phyloP scores from a whole-genome alignment of 176 grass and related monocot species.

The Oryza australiensis region DNA sequence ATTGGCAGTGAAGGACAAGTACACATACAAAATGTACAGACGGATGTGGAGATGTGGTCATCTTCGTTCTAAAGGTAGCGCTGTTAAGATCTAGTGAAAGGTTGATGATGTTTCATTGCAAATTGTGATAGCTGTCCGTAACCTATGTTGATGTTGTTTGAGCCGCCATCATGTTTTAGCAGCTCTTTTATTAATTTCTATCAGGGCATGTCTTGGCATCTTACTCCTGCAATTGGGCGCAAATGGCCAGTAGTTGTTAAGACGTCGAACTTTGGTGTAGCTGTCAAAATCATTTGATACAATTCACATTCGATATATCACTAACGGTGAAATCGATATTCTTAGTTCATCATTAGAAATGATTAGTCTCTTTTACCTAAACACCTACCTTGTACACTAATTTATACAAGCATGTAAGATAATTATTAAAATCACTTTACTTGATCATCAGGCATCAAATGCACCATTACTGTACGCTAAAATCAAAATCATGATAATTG shows the following conservation, averaged over 20 bases:
- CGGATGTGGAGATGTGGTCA: slow-evolving; percentile 7
- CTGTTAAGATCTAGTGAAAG: slow-evolving; percentile 12
- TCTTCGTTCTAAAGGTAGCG: slow-evolving; percentile 25
- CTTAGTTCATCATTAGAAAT: slow-evolving; percentile 11
- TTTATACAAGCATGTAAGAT: not conserved
- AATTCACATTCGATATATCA: not conserved
- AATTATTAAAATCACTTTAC: not conserved
- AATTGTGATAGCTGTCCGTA: not conserved
- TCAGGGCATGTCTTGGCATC: too few relatives aligned
- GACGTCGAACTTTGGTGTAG: not conserved
- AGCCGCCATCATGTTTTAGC: not conserved
- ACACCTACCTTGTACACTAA: not conserved
- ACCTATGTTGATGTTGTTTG: not conserved
- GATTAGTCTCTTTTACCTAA: slow-evolving; percentile 11
- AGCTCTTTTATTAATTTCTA: too few relatives aligned
- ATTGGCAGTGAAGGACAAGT: not conserved
- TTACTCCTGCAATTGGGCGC: not conserved
- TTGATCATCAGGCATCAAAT: not conserved
- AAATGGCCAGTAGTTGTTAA: not conserved
- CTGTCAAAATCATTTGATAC: slow-evolving; percentile 22
- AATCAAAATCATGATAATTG: not conserved
- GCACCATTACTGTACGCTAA: not conserved
- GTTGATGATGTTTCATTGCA: not conserved
- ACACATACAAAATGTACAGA: not conserved
- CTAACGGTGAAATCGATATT: not conserved